Base-by-base conservation (phyloP, 2,329 filamentous ascomycete genomes). In the Aspergillus viridinutans region DNA sequence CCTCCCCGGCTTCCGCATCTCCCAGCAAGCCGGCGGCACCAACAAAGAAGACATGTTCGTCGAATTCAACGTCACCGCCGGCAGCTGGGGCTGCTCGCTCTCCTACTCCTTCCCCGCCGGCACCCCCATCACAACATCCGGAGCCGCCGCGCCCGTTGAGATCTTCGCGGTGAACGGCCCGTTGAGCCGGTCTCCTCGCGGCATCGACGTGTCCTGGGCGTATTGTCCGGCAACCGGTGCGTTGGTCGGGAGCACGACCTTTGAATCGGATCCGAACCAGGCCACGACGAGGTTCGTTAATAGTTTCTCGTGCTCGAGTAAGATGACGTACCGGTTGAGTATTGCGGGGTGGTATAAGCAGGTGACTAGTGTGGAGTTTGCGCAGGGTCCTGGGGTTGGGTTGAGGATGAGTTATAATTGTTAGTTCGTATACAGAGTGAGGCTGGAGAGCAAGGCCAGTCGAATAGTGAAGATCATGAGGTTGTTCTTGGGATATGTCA, bases 1-100 rank as follows among this genome's bases (percentile, higher is more conserved):
- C 47, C 53, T 58, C 25, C 53, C 53, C 0, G 47, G 50, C 38
- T 56, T 58, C 57, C 50, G 40, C 21, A 47, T 58, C 50, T 53
- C 50, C 10, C 57, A 58, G 9, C 28, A 56, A 42, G 12, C 47
- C 14, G 23, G 35, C 38, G 50, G n/a, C 9, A 49, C 53, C 26
- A 26, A 49, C 10, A 58, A 51, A 23, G 50, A 58, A 50, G 57
- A 58, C 47, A 56, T 35, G 12, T 56, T 58, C n/a, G 23, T 28
- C 45, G 57, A 58, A 32, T 58, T 58, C 50, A 58, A n/a, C 20
- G n/a, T 55, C 10, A 45, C 57, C 4, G 14, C 45, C 1, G 57
- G 57, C 12, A 49, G 38, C 53, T 58, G 57, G 57, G 57, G 57
- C 1, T 58, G 57, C 35, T 53, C 53, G 9, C 53, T 58, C 7